A percentile compares a stretch with the other conserved stretches of the same genome.
Conservation (phyloP, 2,329 filamentous ascomycete genomes). For the Colletotrichum tropicale region DNA sequence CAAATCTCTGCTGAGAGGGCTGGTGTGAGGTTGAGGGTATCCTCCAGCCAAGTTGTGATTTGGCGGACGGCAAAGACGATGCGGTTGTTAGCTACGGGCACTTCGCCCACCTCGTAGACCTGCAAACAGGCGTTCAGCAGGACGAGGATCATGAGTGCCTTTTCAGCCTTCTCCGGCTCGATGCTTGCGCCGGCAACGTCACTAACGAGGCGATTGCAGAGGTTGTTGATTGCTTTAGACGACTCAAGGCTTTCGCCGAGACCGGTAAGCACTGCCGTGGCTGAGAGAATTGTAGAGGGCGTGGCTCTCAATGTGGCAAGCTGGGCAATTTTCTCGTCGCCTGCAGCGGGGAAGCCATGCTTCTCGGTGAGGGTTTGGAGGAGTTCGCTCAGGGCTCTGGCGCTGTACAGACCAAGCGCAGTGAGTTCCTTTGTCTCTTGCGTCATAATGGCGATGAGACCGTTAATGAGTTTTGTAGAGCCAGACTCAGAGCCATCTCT, state of each 20-base stretch:
- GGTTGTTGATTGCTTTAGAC: constrained; percentile 53
- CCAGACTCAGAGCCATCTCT: constrained; percentile 33
- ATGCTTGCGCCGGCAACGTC: constrained; percentile 58
- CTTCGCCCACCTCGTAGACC: constrained; percentile 54
- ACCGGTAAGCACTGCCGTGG: constrained; percentile 55
- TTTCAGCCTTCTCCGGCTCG: constrained; percentile 47
- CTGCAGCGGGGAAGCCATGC: constrained; percentile 47
- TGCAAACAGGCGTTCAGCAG: constrained; percentile 58
- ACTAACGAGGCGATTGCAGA: constrained; percentile 66
- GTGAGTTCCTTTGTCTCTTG: constrained; percentile 45
- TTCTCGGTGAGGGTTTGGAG: constrained; percentile 50
- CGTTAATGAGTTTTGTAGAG: constrained; percentile 40
- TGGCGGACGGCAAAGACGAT: constrained; percentile 84
- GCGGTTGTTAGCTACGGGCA: constrained; percentile 69
- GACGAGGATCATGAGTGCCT: constrained; percentile 53
- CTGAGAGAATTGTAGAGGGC: constrained; percentile 50
- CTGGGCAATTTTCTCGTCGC: constrained; percentile 53
- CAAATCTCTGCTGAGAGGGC: constrained; percentile 56
- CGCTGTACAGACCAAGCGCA: constrained; percentile 54
- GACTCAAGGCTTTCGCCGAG: constrained; percentile 54
- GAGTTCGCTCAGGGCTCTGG: constrained; percentile 55
- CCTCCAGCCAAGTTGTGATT: constrained; percentile 73
- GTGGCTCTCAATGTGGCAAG: constrained; percentile 51
- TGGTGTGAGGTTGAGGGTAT: constrained; percentile 46
- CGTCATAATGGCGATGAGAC: constrained; percentile 49